Evolutionary conservation across 495 filamentous ascomycete genomes (phyloP).

Genomic region (Astrothelium macrocarpum): DNA sequence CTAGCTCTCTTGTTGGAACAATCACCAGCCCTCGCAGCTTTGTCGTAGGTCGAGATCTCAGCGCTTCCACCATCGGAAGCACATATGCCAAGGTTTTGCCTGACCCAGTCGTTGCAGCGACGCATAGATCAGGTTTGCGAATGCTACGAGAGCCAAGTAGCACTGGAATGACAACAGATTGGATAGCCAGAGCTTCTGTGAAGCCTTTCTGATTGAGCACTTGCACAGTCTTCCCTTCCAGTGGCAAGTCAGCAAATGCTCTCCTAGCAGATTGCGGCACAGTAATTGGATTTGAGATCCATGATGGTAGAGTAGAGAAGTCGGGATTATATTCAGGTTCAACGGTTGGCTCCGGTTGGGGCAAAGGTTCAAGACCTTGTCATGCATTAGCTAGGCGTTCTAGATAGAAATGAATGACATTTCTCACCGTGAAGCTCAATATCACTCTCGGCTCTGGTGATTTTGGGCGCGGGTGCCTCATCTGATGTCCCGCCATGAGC

Average conservation of each 20-base stretch:
- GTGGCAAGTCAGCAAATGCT: conserved; percentile 52
- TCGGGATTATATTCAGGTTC: conserved; percentile 42
- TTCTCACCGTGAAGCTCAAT: conserved; percentile 46
- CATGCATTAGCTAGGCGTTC: neutral
- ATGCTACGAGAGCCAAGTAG: conserved; percentile 40
- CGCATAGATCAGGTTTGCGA: conserved; percentile 53
- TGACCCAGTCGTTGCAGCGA: conserved; percentile 85
- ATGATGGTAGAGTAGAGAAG: conserved; percentile 52
- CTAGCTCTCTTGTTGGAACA: conserved; percentile 82
- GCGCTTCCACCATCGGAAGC: conserved; percentile 69
- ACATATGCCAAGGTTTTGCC: conserved; percentile 90
- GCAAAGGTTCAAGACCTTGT: conserved; percentile 55
- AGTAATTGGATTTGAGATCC: conserved; percentile 65
- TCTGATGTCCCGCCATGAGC: conserved; percentile 3
- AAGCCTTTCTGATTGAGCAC: conserved; percentile 56
- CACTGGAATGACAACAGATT: conserved; percentile 69
- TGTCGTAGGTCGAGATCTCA: conserved; percentile 47
- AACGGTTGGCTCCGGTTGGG: conserved; percentile 57
- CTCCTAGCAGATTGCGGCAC: conserved; percentile 47
- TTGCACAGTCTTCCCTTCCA: conserved; percentile 47
- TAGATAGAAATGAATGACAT: neutral
- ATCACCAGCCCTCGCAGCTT: conserved; percentile 69
- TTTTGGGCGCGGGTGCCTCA: conserved; percentile 13
- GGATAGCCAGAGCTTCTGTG: conserved; percentile 71
- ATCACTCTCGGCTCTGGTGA: conserved; percentile 25